Percentiles rank a stretch among this genome's conserved stretches.
These are phyloP conservation scores for Fusarium penzigii DNA, from an alignment of 2,329 filamentous ascomycete species.

Conservation along the genomic window DNA sequence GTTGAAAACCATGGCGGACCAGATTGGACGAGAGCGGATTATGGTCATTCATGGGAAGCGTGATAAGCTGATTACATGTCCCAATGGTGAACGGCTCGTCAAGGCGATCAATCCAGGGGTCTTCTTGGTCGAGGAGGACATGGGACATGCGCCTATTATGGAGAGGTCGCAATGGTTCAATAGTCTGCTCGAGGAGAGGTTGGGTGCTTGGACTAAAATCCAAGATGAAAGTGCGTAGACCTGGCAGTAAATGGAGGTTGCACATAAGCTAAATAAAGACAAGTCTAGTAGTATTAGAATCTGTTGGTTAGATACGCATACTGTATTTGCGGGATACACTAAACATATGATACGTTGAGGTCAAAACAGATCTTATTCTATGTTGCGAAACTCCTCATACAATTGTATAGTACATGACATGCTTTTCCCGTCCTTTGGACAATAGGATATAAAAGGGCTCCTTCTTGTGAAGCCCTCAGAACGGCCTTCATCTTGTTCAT, in stretches of 20 bases:
- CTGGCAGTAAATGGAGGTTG: not conserved
- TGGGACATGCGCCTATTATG: conserved; percentile 74
- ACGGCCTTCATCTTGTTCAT: not conserved
- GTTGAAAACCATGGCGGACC: conserved; percentile 57
- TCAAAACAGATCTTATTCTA: not conserved
- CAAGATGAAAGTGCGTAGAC: conserved; percentile 15
- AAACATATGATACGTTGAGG: not conserved
- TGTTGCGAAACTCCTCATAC: not conserved
- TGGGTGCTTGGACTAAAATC: conserved; percentile 54
- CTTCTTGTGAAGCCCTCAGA: not conserved
- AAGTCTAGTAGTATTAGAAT: not conserved
- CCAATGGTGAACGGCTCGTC: conserved; percentile 69
- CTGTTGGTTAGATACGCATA: not conserved
- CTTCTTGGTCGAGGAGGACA: conserved; percentile 65
- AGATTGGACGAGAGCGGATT: conserved; percentile 72
- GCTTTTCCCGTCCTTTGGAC: not conserved
- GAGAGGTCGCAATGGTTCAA: conserved; percentile 74
- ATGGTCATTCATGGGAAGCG: conserved; percentile 73
- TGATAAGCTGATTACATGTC: conserved; percentile 77
- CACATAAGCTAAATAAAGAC: not conserved
- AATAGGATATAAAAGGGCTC: not conserved
- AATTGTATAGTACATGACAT: not conserved
- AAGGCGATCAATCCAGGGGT: conserved; percentile 62
- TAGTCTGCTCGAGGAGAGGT: conserved; percentile 56
- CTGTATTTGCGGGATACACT: not conserved